phyloP scores from a whole-genome alignment of 768 basidiomycete genomes.

The Candolleomyces aberdarensis region DNA sequence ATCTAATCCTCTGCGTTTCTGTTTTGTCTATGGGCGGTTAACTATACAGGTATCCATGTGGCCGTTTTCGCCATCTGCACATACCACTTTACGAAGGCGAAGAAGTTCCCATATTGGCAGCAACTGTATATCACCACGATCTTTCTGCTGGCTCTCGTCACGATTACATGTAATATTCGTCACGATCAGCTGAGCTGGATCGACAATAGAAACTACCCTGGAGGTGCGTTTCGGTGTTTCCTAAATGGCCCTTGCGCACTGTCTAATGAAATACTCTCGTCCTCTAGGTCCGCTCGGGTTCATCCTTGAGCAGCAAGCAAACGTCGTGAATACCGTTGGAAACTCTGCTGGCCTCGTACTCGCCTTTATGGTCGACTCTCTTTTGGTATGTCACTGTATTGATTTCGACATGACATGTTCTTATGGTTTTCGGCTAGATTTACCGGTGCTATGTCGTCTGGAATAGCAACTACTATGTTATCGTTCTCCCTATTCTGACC shows the following conservation, averaged over 20 bases:
- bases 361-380: not conserved
- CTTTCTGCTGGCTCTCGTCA: not conserved
- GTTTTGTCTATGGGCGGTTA: not conserved
- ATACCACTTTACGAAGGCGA: not conserved
- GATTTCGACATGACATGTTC: not conserved
- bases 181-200: constrained; percentile 6
- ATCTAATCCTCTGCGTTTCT: not conserved
- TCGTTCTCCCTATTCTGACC: constrained; percentile 13
- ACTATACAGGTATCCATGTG: not conserved
- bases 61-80: constrained; percentile 2
- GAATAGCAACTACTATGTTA: constrained; percentile 10
- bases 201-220: not conserved
- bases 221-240: not conserved
- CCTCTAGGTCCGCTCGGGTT: not conserved
- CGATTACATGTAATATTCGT: constrained; percentile 3
- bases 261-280: not conserved
- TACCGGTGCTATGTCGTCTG: constrained; percentile 12
- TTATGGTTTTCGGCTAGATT: not conserved
- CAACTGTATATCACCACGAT: not conserved
- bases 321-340: not conserved
- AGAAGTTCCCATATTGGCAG: not conserved
- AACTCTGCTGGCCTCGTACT: not conserved
- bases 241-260: not conserved
- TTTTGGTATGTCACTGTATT: not conserved
- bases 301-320: not conserved